Percentiles rank a stretch among this genome's conserved stretches.
phyloP scores from a whole-genome alignment of 495 filamentous ascomycete genomes.

The Apiosordaria backusii region DNA sequence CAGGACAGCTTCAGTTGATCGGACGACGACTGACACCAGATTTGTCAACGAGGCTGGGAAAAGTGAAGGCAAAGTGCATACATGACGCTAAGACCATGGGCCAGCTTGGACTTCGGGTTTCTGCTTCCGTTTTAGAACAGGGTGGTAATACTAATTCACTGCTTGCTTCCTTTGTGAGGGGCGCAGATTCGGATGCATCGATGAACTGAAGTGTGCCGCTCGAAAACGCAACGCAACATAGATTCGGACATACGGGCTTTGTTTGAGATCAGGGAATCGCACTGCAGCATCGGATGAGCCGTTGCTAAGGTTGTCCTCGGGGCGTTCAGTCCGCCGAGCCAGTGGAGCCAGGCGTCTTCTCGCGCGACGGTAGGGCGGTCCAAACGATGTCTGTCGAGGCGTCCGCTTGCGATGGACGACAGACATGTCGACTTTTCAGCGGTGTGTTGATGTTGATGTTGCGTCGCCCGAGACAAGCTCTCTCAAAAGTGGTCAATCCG shows the following conservation, averaged over 20 bases:
- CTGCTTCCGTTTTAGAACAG: background rate
- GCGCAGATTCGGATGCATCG: background rate
- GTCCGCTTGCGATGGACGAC: background rate
- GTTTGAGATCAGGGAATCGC: background rate
- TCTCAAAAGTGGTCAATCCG: background rate
- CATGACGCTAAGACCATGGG: background rate
- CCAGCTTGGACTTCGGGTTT: background rate
- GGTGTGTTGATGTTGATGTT: background rate
- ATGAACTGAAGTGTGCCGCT: background rate
- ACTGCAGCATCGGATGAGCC: conserved; percentile 9
- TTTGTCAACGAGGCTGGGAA: background rate
- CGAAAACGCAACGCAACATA: background rate
- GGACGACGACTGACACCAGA: background rate
- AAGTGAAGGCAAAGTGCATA: background rate
- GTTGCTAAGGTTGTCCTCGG: background rate
- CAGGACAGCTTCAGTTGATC: background rate
- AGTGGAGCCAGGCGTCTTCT: background rate
- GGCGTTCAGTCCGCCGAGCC: background rate
- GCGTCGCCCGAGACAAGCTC: conserved; percentile 2
- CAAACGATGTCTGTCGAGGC: background rate
- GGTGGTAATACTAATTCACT: no score
- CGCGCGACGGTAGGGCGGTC: no score
- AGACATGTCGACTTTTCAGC: background rate
- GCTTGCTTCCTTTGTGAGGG: background rate
- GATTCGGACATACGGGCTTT: background rate